Evolutionary conservation across 345 rosid species (phyloP), one percentile per base, ranked within the genome.

Genomic region (Bruguiera gymnorhiza): DNA sequence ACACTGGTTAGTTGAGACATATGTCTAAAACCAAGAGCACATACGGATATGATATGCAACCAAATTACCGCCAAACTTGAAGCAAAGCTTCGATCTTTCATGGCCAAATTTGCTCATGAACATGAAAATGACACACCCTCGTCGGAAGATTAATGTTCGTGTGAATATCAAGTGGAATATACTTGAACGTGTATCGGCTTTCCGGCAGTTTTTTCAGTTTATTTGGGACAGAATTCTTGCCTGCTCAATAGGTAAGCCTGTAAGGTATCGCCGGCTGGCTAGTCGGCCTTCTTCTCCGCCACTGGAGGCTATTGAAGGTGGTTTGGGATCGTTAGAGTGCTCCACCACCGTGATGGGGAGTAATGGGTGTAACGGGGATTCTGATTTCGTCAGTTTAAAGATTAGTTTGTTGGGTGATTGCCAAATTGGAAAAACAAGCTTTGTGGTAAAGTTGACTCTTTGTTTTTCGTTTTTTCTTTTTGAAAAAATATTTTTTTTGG

Each of bases 391-490:
- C 69, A 70, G 77, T 50, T 79, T 95, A 79, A 95, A 95, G 91
- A 89, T 95, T 73, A 91, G 96, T 48, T 78, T 95, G 80, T 72
- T 95, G 73, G 99, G 97, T 20, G 99, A 95, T 75, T 90, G 92
- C 76, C 97, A 83, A 73, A 88, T 87, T 77, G 99, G 99, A 66
- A 95, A 95, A 64, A 92, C 99, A 18, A 88, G 87, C 83, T 95
- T 95, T 75, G 80, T 90, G 83, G 99, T 95, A 64, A 75, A 85
- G 66, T 56, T 68, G 36, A 16, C 51, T 3, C 24, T 34, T 3
- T 10, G 6, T 27, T 52, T 39, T 50, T 31, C 3, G 24, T 13
- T n/a, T 60, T 11, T 23, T 21, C 36, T 26, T 48, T 26, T 66
- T 15, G 9, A 8, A 23, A 2, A 15, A 26, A 29, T 39, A 1